These are phyloP conservation scores for Fennellomyces sp. DNA, from an alignment of 371 early-diverging fungal species.

Conservation along the genomic window DNA sequence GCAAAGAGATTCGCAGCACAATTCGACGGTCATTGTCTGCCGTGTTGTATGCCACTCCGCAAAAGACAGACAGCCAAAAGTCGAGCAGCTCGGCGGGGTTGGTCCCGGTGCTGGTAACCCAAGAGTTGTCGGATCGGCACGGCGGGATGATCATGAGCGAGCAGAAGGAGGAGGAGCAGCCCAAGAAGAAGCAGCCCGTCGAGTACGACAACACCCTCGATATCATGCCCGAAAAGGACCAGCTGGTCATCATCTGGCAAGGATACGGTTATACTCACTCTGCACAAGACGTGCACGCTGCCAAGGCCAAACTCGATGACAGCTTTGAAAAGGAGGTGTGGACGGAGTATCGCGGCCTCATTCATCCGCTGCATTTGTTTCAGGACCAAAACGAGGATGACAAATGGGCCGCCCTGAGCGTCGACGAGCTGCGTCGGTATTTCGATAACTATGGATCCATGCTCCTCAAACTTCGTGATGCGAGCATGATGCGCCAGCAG, in stretches of 20 bases:
- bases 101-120: constrained; percentile 43
- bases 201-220: constrained; percentile 46
- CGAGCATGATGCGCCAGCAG: constrained; percentile 40
- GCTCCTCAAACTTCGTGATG: constrained; percentile 40
- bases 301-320: neutral
- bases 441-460: constrained; percentile 49
- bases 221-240: constrained; percentile 17
- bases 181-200: constrained; percentile 16
- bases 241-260: constrained; percentile 34
- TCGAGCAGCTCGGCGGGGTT: constrained; percentile 8
- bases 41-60: constrained; percentile 42
- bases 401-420: constrained; percentile 28
- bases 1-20: constrained; percentile 32
- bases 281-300: neutral
- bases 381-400: constrained; percentile 4
- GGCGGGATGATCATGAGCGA: constrained; percentile 27
- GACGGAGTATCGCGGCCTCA: constrained; percentile 35
- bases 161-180: neutral
- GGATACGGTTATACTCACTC: constrained; percentile 34
- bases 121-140: constrained; percentile 31
- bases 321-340: constrained; percentile 36
- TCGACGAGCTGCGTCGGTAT: constrained; percentile 35
- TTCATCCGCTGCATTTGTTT: constrained; percentile 41
- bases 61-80: constrained; percentile 2
- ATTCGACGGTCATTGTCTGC: constrained; percentile 44